A percentile compares a stretch with the other conserved stretches of the same genome.
Conservation (phyloP, 2,329 filamentous ascomycete genomes). For the Pyrenochaeta sp. region DNA sequence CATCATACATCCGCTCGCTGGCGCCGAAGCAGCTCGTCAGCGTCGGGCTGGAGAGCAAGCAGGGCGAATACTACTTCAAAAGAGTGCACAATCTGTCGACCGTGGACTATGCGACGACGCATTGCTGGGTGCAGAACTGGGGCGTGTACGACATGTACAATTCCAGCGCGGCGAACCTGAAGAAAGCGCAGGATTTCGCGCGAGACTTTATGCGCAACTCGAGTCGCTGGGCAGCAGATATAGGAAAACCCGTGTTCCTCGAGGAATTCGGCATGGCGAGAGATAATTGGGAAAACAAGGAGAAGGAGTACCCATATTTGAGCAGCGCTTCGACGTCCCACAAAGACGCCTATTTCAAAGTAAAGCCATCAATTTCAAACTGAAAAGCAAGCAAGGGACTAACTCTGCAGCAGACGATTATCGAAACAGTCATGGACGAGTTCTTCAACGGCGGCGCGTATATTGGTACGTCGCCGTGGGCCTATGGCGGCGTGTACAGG, state of each 20-base stretch:
- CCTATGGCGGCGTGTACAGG: conserved; percentile 50
- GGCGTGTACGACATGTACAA: conserved; percentile 51
- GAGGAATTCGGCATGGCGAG: conserved; percentile 53
- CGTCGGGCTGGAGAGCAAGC: conserved; percentile 50
- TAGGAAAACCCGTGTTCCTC: conserved; percentile 49
- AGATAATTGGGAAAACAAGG: conserved; percentile 50
- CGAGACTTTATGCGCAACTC: conserved; percentile 43
- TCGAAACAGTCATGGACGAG: conserved; percentile 43
- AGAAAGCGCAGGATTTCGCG: conserved; percentile 46
- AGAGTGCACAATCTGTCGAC: conserved; percentile 45
- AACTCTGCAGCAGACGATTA: conserved; percentile 36
- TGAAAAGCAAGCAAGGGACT: not conserved
- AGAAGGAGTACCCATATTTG: conserved; percentile 47
- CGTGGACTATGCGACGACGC: conserved; percentile 50
- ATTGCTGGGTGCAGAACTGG: conserved; percentile 53
- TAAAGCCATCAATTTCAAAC: conserved; percentile 7
- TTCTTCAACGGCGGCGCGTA: conserved; percentile 47
- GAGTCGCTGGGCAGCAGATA: conserved; percentile 43
- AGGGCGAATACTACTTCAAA: conserved; percentile 51
- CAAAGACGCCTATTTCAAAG: conserved; percentile 49
- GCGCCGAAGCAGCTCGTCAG: conserved; percentile 49
- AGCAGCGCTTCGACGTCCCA: conserved; percentile 44
- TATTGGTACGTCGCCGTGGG: conserved; percentile 49
- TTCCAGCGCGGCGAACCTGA: conserved; percentile 37
- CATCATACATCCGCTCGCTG: conserved; percentile 45